These are phyloP conservation scores for Scopulariopsis brevicaulis DNA, from an alignment of 2,329 filamentous ascomycete genomes.

Conservation along the genomic window DNA sequence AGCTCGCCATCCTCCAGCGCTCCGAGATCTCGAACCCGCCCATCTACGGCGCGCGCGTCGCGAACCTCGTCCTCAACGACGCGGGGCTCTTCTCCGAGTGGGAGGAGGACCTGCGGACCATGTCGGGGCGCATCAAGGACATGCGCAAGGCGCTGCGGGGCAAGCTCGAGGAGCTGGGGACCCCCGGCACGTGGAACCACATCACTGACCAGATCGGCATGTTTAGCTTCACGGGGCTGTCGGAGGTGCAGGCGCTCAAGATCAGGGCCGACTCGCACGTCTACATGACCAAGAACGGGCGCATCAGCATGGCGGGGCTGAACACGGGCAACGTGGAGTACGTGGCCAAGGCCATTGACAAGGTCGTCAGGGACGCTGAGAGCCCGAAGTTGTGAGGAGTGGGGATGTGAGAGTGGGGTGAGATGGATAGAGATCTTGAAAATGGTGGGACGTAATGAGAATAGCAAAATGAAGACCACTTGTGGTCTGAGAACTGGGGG, in stretches of 20 bases:
- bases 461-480: background rate
- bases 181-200: slow-evolving; percentile 89
- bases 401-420: no score
- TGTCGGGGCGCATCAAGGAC: slow-evolving; percentile 88
- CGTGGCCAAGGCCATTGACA: slow-evolving; percentile 80
- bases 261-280: slow-evolving; percentile 62
- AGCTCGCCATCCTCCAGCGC: slow-evolving; percentile 88
- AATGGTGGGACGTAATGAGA: background rate
- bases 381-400: background rate
- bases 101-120: slow-evolving; percentile 83
- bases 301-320: slow-evolving; percentile 96
- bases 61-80: slow-evolving; percentile 75
- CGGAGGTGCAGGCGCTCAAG: slow-evolving; percentile 60
- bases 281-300: slow-evolving; percentile 95
- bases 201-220: slow-evolving; percentile 99
- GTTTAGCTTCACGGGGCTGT: slow-evolving; percentile 88
- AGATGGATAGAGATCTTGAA: background rate
- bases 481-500: no score
- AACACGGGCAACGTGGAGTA: slow-evolving; percentile 90
- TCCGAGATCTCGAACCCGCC: slow-evolving; percentile 97
- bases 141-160: slow-evolving; percentile 73
- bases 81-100: slow-evolving; percentile 72
- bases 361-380: slow-evolving; percentile 53
- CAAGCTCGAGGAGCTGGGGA: slow-evolving; percentile 74
- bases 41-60: slow-evolving; percentile 86